These are phyloP conservation scores for Diplotaxis tenuifolia DNA, from an alignment of 345 rosid genomes.

Conservation along the genomic window DNA sequence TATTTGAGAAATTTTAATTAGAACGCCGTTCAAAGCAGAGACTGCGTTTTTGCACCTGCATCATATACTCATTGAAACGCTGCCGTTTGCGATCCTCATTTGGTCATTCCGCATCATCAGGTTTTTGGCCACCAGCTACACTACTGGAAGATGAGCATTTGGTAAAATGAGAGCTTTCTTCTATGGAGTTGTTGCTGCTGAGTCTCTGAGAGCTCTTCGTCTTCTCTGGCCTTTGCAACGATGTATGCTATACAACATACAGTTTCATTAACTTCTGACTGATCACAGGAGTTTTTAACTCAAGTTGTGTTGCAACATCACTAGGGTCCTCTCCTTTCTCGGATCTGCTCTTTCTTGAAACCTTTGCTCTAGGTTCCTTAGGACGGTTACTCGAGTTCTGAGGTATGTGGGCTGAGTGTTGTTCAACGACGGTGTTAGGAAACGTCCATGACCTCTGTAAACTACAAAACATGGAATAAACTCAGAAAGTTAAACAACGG, in stretches of 20 bases:
- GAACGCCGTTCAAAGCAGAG: neutral
- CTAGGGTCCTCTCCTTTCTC: slow-evolving; percentile 57
- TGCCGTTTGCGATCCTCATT: neutral
- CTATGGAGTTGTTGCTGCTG: slow-evolving; percentile 37
- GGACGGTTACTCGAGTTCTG: slow-evolving; percentile 41
- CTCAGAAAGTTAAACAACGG: too few species aligned
- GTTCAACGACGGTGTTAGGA: slow-evolving; percentile 58
- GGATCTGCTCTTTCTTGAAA: slow-evolving; percentile 53
- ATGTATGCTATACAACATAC: slow-evolving; percentile 47
- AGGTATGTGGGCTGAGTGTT: slow-evolving; percentile 46
- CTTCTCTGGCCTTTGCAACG: slow-evolving; percentile 45
- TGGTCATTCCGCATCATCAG: slow-evolving; percentile 38
- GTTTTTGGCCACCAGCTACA: slow-evolving; percentile 49
- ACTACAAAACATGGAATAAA: too few species aligned
- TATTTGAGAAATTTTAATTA: neutral
- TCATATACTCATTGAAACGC: neutral
- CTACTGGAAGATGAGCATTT: slow-evolving; percentile 74
- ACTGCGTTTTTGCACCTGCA: slow-evolving; percentile 3
- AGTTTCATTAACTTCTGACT: neutral
- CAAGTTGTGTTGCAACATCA: slow-evolving; percentile 80
- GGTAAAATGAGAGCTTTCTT: slow-evolving; percentile 57
- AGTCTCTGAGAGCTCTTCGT: slow-evolving; percentile 44
- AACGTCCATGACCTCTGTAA: too few species aligned
- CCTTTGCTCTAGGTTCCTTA: slow-evolving; percentile 50
- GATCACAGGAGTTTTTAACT: slow-evolving; percentile 49